Conservation (phyloP, 768 basidiomycete species). For the Psilocybe sp. region DNA sequence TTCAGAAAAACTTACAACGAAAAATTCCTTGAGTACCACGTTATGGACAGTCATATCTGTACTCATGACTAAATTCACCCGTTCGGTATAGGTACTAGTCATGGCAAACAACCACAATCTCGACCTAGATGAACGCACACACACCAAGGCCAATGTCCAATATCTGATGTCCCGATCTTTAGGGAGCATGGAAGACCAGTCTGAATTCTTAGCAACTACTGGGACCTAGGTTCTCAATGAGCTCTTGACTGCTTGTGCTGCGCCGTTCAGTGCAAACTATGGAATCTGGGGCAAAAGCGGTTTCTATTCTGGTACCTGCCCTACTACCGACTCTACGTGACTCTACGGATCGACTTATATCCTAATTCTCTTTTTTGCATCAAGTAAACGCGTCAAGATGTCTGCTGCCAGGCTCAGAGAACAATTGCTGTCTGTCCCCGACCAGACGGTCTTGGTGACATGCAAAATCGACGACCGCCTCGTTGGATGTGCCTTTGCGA, state of each 20-base stretch:
- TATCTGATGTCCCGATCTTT: too few relatives aligned
- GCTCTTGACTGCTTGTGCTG: conserved; percentile 17
- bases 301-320: not conserved
- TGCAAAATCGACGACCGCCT: conserved; percentile 14
- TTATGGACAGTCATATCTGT: too few relatives aligned
- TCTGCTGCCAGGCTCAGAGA: not conserved
- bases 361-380: not conserved
- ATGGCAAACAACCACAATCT: too few relatives aligned
- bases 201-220: not conserved
- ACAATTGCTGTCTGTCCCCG: conserved; percentile 7
- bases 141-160: too few relatives aligned
- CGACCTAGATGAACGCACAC: too few relatives aligned
- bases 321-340: too few relatives aligned
- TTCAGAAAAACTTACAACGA: too few relatives aligned
- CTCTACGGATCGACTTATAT: not conserved
- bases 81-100: too few relatives aligned
- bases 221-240: conserved; percentile 7
- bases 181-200: too few relatives aligned
- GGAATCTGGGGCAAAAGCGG: conserved; percentile 22
- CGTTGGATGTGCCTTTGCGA: conserved; percentile 29
- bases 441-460: conserved; percentile 16
- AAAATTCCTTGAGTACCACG: too few relatives aligned
- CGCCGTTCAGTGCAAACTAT: conserved; percentile 27
- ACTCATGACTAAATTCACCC: too few relatives aligned
- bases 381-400: conserved; percentile 14